Base-by-base conservation (phyloP, 345 rosid species). In the Conringia planisiliqua region DNA sequence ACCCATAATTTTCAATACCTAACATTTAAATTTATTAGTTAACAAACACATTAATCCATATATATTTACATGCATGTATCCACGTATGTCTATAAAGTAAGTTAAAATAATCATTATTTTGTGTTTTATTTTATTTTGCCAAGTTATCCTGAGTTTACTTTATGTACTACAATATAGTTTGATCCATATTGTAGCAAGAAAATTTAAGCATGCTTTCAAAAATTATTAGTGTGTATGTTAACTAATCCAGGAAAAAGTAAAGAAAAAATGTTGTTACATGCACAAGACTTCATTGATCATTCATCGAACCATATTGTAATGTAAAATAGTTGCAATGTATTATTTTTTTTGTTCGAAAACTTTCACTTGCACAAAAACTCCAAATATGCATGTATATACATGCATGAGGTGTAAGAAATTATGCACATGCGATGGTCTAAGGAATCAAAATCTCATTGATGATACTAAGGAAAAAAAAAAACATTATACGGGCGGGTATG, bases 391-490 rank as follows among this genome's bases (percentile, higher is more conserved):
- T 22, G 24, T 22, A 22, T 22, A 22, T 32, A 40, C 26, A 54
- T 12, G 40, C 44, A 58, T 65, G 43, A 7, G 8, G 66, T 56
- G 48, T 74, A n/a, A 26, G 51, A 66, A 66, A 42, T 58, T 58
- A 20, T 47, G 61, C 79, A 75, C 73, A 68, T 75, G 73, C 20
- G 5, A 68, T 50, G 74, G 78, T 68, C 69, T 50, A 68, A 59
- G 5, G 46, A 68, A 60, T 60, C 79, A 75, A 75, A 27, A 39
- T 75, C 13, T 60, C 68, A 68, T 50, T 61, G 68, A 68, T 48
- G 54, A 36, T 67, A 14, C 35, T 20, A 50, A 30, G 55, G 54
- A 67, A 18, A 47, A 39, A 48, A 44, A 66, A 44, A 17, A 33
- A 50, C 12, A 73, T 54, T 20, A 73, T 52, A 46, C 16, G 8